A percentile compares a stretch with the other conserved stretches of the same genome.
phyloP scores from a whole-genome alignment of 2,329 filamentous ascomycete genomes.

The Aureobasidium pullulans region DNA sequence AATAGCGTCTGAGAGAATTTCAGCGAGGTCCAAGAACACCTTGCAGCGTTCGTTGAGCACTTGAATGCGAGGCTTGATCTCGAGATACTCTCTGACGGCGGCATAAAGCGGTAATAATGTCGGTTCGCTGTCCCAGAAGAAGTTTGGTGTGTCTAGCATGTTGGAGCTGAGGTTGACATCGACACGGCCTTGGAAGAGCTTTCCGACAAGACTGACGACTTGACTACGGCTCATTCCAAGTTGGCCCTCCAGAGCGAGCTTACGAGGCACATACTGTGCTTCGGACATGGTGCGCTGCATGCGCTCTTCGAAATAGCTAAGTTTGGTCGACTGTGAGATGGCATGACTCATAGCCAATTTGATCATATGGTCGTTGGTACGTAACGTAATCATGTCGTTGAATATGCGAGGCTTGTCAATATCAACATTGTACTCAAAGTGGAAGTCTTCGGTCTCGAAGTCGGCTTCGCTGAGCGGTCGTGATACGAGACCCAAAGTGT shows the following conservation, averaged over 20 bases:
- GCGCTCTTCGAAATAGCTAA: constrained; percentile 91
- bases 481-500: constrained; percentile 58
- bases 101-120: constrained; percentile 90
- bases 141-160: constrained; percentile 90
- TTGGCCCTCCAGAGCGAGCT: constrained; percentile 79
- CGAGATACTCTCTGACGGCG: constrained; percentile 92
- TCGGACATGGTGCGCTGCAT: constrained; percentile 93
- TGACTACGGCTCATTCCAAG: constrained; percentile 87
- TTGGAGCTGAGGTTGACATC: constrained; percentile 97
- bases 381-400: constrained; percentile 98
- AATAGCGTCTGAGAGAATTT: constrained; percentile 87
- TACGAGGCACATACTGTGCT: constrained; percentile 85
- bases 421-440: constrained; percentile 89
- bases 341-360: constrained; percentile 96
- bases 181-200: constrained; percentile 86
- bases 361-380: constrained; percentile 96
- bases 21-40: constrained; percentile 91
- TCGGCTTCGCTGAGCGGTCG: constrained; percentile 79
- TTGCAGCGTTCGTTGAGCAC: constrained; percentile 95
- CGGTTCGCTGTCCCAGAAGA: constrained; percentile 97
- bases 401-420: constrained; percentile 86
- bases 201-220: constrained; percentile 84
- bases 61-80: constrained; percentile 92
- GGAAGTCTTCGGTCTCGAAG: constrained; percentile 96
- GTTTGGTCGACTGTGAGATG: constrained; percentile 92